A percentile compares a stretch with the other conserved stretches of the same genome.
phyloP scores from a whole-genome alignment of 129 eudicot species.

The Logfia minima region DNA sequence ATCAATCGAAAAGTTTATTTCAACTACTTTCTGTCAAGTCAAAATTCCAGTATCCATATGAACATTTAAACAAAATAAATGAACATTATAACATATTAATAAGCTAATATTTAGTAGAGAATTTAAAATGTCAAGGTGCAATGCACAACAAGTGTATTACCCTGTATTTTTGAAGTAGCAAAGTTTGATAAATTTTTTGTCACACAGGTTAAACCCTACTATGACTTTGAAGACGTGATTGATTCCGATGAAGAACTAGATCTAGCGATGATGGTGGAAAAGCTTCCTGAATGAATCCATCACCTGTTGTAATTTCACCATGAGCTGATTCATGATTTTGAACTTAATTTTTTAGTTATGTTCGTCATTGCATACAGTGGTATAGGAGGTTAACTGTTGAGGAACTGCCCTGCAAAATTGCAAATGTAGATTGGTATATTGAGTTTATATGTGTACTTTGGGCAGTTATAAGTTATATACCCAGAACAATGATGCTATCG shows the following conservation, averaged over 20 bases:
- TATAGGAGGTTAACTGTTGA: slow-evolving; percentile 18
- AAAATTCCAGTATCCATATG: neutral
- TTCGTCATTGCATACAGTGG: slow-evolving; percentile 26
- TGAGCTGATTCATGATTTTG: neutral
- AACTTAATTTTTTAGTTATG: neutral
- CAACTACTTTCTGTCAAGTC: neutral
- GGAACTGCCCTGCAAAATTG: slow-evolving; percentile 34
- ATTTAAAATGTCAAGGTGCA: neutral
- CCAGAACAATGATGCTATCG: slow-evolving; percentile 20
- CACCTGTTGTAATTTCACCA: slow-evolving; percentile 12
- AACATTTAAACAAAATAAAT: neutral
- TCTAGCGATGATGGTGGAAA: slow-evolving; percentile 64
- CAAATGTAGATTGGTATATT: slow-evolving; percentile 33
- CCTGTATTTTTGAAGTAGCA: neutral
- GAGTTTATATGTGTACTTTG: slow-evolving; percentile 20
- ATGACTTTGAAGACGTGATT: slow-evolving; percentile 75
- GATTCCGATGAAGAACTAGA: slow-evolving; percentile 97
- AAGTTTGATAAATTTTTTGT: slow-evolving; percentile 1
- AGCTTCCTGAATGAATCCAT: slow-evolving; percentile 35
- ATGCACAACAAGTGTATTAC: neutral
- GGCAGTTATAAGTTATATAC: slow-evolving; percentile 26
- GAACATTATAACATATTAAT: neutral
- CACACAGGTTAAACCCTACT: slow-evolving; percentile 81
- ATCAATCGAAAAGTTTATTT: neutral
- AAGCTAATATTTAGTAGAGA: neutral